phyloP scores from a whole-genome alignment of 495 filamentous ascomycete species.

The Penicillium maclennaniae region DNA sequence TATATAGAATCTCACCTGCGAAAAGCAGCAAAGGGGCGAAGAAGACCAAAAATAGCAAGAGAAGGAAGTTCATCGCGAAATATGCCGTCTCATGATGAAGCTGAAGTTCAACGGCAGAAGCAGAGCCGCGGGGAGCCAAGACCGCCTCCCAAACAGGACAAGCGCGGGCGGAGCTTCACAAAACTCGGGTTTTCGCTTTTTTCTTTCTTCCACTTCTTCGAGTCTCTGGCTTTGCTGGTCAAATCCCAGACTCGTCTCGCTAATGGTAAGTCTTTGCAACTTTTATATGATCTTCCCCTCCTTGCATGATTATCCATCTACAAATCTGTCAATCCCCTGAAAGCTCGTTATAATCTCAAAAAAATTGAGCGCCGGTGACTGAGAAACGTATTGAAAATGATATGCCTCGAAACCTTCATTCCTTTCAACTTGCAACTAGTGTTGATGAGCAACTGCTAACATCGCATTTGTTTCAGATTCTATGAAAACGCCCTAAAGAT shows the following conservation, averaged over 20 bases:
- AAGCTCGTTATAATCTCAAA: slow-evolving; percentile 40
- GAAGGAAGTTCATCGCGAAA: slow-evolving; percentile 44
- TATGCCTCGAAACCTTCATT: slow-evolving; percentile 10
- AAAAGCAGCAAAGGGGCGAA: slow-evolving; percentile 46
- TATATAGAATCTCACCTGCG: slow-evolving; percentile 34
- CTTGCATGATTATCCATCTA: slow-evolving; percentile 69
- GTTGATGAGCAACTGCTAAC: slow-evolving; percentile 16
- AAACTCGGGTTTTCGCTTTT: slow-evolving; percentile 20
- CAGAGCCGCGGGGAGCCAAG: slow-evolving; percentile 6
- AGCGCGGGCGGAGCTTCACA: slow-evolving; percentile 21
- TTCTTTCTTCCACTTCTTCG: slow-evolving; percentile 10
- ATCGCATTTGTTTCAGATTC: neutral
- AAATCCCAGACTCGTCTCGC: slow-evolving; percentile 23
- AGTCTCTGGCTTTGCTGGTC: slow-evolving; percentile 36
- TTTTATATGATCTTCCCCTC: slow-evolving; percentile 2
- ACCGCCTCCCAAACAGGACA: slow-evolving; percentile 26
- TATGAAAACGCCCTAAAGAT: slow-evolving; percentile 24
- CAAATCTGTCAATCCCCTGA: slow-evolving; percentile 94
- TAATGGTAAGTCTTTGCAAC: slow-evolving; percentile 34
- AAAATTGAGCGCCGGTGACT: slow-evolving; percentile 44
- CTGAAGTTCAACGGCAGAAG: neutral
- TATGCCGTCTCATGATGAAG: neutral
- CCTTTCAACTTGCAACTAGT: neutral
- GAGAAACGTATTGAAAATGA: slow-evolving; percentile 52
- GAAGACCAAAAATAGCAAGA: slow-evolving; percentile 49